Percentiles rank a stretch among this genome's conserved stretches.
These are phyloP conservation scores for Phoma sp. DNA, from an alignment of 2,329 filamentous ascomycete genomes.

Conservation along the genomic window DNA sequence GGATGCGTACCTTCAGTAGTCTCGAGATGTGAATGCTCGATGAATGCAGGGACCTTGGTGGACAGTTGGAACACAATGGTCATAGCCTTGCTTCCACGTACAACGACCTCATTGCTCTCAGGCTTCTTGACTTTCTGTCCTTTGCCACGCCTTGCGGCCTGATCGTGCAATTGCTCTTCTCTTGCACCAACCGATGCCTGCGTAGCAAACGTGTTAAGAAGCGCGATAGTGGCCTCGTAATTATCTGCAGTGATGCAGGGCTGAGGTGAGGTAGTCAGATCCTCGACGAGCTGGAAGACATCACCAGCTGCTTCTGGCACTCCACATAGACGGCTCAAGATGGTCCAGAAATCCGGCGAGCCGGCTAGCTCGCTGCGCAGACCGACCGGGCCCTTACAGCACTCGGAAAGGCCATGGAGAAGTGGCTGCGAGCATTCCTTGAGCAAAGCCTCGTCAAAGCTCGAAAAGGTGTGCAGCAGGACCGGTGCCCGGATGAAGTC, in stretches of 20 bases:
- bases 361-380: constrained; percentile 92
- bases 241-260: constrained; percentile 93
- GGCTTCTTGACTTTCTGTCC: constrained; percentile 57
- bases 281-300: constrained; percentile 87
- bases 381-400: constrained; percentile 76
- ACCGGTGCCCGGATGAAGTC: constrained; percentile 92
- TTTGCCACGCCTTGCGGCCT: constrained; percentile 58
- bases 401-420: constrained; percentile 78
- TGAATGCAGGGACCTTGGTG: constrained; percentile 79
- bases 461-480: constrained; percentile 88
- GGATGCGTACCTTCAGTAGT: constrained; percentile 71
- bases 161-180: constrained; percentile 72
- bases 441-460: constrained; percentile 78
- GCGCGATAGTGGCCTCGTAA: constrained; percentile 82
- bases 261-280: constrained; percentile 70
- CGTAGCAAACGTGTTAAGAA: constrained; percentile 89
- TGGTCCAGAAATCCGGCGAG: constrained; percentile 96
- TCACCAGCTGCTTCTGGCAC: constrained; percentile 73
- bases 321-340: constrained; percentile 76
- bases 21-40: constrained; percentile 92
- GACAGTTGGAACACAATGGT: constrained; percentile 83
- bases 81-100: constrained; percentile 80
- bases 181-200: constrained; percentile 75
- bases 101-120: constrained; percentile 73
- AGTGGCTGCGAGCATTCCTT: constrained; percentile 77